Base-by-base conservation (phyloP, 345 rosid species). In the Gossypium sturtianum region DNA sequence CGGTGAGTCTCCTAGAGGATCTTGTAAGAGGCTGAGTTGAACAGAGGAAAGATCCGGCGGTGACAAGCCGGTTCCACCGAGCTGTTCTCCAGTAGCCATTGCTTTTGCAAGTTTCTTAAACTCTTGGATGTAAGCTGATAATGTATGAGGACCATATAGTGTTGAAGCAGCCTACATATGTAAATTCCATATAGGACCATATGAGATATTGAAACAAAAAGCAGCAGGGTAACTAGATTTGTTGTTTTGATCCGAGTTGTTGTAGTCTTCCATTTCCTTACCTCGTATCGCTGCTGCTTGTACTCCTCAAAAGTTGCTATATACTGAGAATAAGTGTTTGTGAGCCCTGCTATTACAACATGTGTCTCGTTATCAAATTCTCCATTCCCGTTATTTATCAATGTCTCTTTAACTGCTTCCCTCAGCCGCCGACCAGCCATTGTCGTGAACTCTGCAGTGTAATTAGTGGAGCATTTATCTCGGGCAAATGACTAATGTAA, bases 241-340 rank as follows among this genome's bases (percentile, higher is more conserved):
- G 9, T 71, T 58, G 52, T 57, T 34, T 41, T 71, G 29, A 29
- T 71, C 7, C 2, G 22, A 38, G 38, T 19, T 71, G 12, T 8
- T 52, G 12, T 52, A 4, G 34, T 58, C 29, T 2, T 71, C 22
- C 53, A 72, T 52, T 4, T 34, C 41, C 7, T 34, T 73, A 73
- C 89, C 89, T 86, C 90, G 0, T 86, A 88, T 69, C 90, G 64
- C 29, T 86, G 89, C 12, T 83, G 93, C 44, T 57, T 48, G 59
- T 87, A 83, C 79, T 87, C 93, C 84, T 89, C 89, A 1, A 83
- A 74, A 17, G 93, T 86, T 22, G 86, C 80, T 17, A 86, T 43
- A 58, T 86, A 89, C 34, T 87, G 91, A 0, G 89, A 89, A 60
- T 86, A 86, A 1, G 89, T 77, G 72, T 87, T 89, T 12, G 93